phyloP scores from a whole-genome alignment of 164 flowering plant species.

The Chloranthus sessilifolius region DNA sequence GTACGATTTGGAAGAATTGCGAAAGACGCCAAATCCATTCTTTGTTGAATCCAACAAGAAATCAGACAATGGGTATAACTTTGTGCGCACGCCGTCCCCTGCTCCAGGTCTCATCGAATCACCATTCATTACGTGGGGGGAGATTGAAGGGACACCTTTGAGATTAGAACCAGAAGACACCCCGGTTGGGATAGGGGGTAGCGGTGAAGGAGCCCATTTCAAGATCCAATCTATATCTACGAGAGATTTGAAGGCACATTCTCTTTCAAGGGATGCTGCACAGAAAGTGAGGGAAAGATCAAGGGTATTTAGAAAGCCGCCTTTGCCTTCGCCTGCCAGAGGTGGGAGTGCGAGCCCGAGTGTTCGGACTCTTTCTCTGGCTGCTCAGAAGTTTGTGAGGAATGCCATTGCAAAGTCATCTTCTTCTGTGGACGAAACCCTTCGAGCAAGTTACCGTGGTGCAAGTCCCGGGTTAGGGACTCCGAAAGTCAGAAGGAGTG shows the following conservation, averaged over 20 bases:
- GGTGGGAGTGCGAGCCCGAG: conserved; percentile 93
- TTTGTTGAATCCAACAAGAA: conserved; percentile 72
- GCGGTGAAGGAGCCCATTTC: conserved; percentile 76
- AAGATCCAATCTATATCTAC: conserved; percentile 65
- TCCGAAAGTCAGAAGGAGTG: conserved; percentile 74
- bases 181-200: conserved; percentile 73
- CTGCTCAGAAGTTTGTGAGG: conserved; percentile 97
- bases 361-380: conserved; percentile 65
- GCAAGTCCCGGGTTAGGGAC: conserved; percentile 56
- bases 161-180: conserved; percentile 84
- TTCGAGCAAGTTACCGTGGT: conserved; percentile 90
- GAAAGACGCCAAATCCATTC: conserved; percentile 71
- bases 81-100: conserved; percentile 85
- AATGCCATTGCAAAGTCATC: conserved; percentile 84
- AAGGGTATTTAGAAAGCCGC: conserved; percentile 82
- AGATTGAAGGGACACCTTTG: conserved; percentile 93
- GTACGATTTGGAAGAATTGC: conserved; percentile 88
- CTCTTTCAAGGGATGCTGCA: conserved; percentile 89
- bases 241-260: conserved; percentile 81
- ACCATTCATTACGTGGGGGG: conserved; percentile 97
- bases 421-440: conserved; percentile 69
- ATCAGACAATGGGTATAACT: conserved; percentile 75
- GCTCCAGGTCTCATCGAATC: conserved; percentile 91
- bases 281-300: conserved; percentile 79
- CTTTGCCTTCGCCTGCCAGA: conserved; percentile 73